Evolutionary conservation across 1,139 yeast genomes (phyloP), one percentile per base, ranked within the genome.

Genomic region (Candida sp.): DNA sequence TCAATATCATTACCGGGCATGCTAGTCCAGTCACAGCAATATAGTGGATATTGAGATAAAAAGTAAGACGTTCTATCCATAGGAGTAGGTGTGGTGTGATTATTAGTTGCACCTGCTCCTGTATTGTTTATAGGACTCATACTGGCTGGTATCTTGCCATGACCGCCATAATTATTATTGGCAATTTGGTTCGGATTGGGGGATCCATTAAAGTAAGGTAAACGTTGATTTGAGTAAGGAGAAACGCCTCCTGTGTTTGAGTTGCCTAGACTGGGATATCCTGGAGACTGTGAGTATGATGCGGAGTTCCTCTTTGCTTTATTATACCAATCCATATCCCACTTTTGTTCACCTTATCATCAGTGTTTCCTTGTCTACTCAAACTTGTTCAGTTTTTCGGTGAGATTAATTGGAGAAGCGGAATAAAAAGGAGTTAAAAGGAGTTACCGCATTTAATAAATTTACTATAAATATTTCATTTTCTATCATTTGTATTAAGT

Each of bases 11-110:
- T 63, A 21, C 64, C 61, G 2, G 62, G 60, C 15, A 64, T 47
- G 32, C 58, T 57, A 5, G 78, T 61, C 96, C 96, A 87, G 56
- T 84, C 95, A 22, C 80, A 67, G 27, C 84, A 75, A 54, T 77
- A 84, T 21, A 87, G 64, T 1, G 95, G 93, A 60, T 75, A 73
- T 42, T 77, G 77, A 0, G 86, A 71, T 46, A 78, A 79, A 55
- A 75, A 84, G 53, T 74, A 76, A 5, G 87, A 82, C 5, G 76
- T 66, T 32, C 82, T 56, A 37, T 50, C 55, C 33, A 51, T 34
- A 12, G 52, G 54, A 9, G 47, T 38, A 6, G 36, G 35, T 22
- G 36, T 32, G n/a, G 25, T 8, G 39, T 21, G 32, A 9, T 34
- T 32, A 8, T 36, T 36, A 7, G 21, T 23, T 8, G 19, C 32